Evolutionary conservation across 2,329 filamentous ascomycete genomes (phyloP).

Genomic region (Fusarium penzigii): DNA sequence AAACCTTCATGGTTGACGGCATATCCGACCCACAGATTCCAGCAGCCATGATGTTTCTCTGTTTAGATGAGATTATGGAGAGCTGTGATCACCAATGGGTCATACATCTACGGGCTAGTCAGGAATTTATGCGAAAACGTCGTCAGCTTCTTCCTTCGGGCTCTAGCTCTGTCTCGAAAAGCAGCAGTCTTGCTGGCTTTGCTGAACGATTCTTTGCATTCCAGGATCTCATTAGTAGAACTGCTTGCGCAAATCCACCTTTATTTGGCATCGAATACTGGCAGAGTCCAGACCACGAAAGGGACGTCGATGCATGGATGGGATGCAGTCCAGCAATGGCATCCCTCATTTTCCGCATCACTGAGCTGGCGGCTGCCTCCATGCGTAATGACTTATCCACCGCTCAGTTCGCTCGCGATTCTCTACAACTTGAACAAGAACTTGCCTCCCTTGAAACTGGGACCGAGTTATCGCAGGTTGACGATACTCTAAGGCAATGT

Average conservation of each 20-base stretch:
- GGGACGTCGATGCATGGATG: slow-evolving; percentile 44
- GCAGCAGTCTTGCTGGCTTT: slow-evolving; percentile 26
- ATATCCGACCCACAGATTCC: slow-evolving; percentile 21
- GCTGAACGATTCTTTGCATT: slow-evolving; percentile 52
- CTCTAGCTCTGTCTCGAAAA: neutral
- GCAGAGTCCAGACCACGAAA: slow-evolving; percentile 27
- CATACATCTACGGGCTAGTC: slow-evolving; percentile 47
- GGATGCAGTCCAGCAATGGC: slow-evolving; percentile 49
- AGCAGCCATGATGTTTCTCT: slow-evolving; percentile 27
- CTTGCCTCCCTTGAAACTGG: neutral
- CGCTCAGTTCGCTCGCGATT: slow-evolving; percentile 1
- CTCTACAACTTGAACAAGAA: slow-evolving; percentile 9
- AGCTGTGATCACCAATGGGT: slow-evolving; percentile 40
- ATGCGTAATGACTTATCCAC: neutral
- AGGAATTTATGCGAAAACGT: slow-evolving; percentile 45
- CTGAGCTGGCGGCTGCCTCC: slow-evolving; percentile 44
- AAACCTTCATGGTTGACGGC: slow-evolving; percentile 11
- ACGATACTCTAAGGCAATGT: slow-evolving; percentile 24
- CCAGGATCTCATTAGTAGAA: slow-evolving; percentile 52
- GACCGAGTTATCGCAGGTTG: neutral
- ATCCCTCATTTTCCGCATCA: slow-evolving; percentile 47
- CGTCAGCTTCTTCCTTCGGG: slow-evolving; percentile 25
- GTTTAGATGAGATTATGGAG: slow-evolving; percentile 26
- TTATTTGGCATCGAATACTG: slow-evolving; percentile 50
- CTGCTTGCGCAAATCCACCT: slow-evolving; percentile 48